Conservation (phyloP, 805 yeast species). For the Zygoascus ofunaensis region DNA sequence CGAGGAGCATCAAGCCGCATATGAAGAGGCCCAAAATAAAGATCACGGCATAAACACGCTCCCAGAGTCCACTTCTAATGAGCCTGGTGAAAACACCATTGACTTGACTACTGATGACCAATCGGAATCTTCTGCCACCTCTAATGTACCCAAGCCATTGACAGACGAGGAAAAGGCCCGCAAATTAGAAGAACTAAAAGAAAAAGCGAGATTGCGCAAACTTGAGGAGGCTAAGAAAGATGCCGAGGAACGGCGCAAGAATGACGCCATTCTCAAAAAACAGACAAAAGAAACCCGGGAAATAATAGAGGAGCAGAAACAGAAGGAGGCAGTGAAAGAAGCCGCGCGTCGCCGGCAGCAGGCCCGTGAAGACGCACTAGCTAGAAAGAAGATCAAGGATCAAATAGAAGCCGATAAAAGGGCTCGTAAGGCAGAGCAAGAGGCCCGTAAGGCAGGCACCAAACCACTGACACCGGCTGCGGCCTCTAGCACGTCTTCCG, state of each 20-base stretch:
- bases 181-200: conserved; percentile 24
- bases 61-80: background rate
- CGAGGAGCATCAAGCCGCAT: conserved; percentile 20
- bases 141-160: conserved; percentile 7
- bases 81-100: conserved; percentile 1
- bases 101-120: conserved; percentile 8
- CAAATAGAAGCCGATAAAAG: conserved; percentile 30
- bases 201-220: conserved; percentile 24
- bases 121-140: background rate
- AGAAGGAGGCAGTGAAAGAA: conserved; percentile 24
- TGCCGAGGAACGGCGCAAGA: conserved; percentile 21
- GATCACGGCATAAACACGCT: background rate
- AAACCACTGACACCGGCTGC: conserved; percentile 7
- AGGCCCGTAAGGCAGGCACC: conserved; percentile 8
- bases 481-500: conserved; percentile 8
- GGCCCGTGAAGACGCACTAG: conserved; percentile 24
- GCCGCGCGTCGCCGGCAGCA: conserved; percentile 26
- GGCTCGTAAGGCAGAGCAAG: conserved; percentile 17
- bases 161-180: conserved; percentile 25
- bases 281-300: conserved; percentile 22
- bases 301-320: conserved; percentile 24
- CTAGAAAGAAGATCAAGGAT: conserved; percentile 25
- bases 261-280: conserved; percentile 25
- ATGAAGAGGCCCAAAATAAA: conserved; percentile 16
- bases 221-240: conserved; percentile 26